A percentile compares a stretch with the other conserved stretches of the same genome.
Conservation (phyloP, 2,329 filamentous ascomycete species). For the Berkeleyomyces basicola region DNA sequence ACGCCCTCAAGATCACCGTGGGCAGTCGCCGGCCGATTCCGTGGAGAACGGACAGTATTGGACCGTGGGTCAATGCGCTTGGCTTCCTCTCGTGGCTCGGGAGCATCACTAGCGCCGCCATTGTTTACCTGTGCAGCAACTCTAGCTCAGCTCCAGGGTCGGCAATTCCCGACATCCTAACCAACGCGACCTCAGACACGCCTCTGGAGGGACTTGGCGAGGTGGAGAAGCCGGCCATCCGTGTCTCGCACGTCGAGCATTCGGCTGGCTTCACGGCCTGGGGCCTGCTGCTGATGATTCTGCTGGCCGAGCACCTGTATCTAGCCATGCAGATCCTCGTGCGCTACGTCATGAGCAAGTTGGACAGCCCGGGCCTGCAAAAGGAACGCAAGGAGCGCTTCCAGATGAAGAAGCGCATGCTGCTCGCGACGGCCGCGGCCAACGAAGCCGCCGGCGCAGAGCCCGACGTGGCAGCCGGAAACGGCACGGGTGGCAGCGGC, state of each 20-base stretch:
- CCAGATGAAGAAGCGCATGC: constrained; percentile 58
- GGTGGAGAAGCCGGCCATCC: not conserved
- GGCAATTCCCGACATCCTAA: not conserved
- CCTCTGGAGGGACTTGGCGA: not conserved
- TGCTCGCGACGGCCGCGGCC: constrained; percentile 23
- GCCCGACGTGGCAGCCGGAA: constrained; percentile 27
- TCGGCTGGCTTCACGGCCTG: constrained; percentile 42
- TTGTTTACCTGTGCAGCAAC: constrained; percentile 71
- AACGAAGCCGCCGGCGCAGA: constrained; percentile 51
- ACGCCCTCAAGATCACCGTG: constrained; percentile 85
- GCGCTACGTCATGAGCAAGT: constrained; percentile 53
- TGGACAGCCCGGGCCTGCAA: constrained; percentile 74
- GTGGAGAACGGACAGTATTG: constrained; percentile 82
- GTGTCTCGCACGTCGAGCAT: constrained; percentile 5
- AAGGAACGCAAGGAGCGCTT: constrained; percentile 73
- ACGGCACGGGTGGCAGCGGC: constrained; percentile 17
- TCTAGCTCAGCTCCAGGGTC: not conserved
- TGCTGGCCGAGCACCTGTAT: constrained; percentile 81
- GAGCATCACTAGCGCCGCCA: constrained; percentile 68
- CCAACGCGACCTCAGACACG: not conserved
- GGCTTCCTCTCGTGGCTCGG: constrained; percentile 90
- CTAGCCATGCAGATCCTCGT: constrained; percentile 61
- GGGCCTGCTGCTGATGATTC: constrained; percentile 64
- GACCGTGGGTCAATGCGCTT: constrained; percentile 74
- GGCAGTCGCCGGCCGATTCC: constrained; percentile 81